These are phyloP conservation scores for Penicillium odoratum DNA, from an alignment of 495 filamentous ascomycete genomes.

Conservation along the genomic window DNA sequence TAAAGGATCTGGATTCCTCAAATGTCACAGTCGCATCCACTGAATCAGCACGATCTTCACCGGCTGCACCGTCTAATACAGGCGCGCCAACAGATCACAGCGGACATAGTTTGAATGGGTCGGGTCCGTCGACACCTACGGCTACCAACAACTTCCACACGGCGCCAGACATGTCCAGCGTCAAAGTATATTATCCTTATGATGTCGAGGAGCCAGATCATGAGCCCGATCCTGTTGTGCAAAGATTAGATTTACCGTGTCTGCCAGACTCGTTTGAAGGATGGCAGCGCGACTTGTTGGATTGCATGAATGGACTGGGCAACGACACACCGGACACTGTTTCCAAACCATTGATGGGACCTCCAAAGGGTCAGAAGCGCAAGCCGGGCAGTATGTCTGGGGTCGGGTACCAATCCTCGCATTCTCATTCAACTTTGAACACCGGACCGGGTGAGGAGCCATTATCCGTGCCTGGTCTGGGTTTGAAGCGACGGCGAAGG, in stretches of 20 bases:
- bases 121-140: slow-evolving; percentile 19
- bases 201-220: slow-evolving; percentile 48
- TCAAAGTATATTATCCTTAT: slow-evolving; percentile 38
- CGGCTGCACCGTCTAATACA: background rate
- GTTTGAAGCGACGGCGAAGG: slow-evolving; percentile 31
- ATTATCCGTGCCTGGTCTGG: slow-evolving; percentile 13
- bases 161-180: background rate
- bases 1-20: background rate
- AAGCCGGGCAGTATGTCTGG: slow-evolving; percentile 25
- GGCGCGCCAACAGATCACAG: slow-evolving; percentile 12
- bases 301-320: slow-evolving; percentile 33
- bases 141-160: slow-evolving; percentile 1
- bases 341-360: background rate
- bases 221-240: slow-evolving; percentile 17
- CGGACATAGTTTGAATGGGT: slow-evolving; percentile 18
- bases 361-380: slow-evolving; percentile 40
- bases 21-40: background rate
- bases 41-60: background rate
- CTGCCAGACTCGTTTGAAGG: slow-evolving; percentile 25
- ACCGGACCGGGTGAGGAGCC: slow-evolving; percentile 10
- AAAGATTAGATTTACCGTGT: slow-evolving; percentile 11
- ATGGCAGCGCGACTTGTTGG: slow-evolving; percentile 38
- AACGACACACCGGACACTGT: slow-evolving; percentile 16
- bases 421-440: background rate
- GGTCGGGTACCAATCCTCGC: background rate